Evolutionary conservation across 2,329 filamentous ascomycete genomes (phyloP), one percentile per base, ranked within the genome.

Genomic region (Sphaerulina musiva): DNA sequence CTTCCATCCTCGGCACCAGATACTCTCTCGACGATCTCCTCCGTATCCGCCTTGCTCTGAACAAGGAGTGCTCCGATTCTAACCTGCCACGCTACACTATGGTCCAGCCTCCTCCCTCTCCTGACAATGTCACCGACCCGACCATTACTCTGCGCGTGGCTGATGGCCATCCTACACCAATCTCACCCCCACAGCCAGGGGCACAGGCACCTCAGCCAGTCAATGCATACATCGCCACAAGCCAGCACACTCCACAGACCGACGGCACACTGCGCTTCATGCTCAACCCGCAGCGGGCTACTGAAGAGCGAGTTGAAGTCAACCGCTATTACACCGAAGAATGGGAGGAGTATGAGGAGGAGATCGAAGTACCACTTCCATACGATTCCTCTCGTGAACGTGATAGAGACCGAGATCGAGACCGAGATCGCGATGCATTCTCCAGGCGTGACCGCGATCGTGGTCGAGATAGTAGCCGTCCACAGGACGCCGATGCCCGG

Each of bases 231-330:
- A 53, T 46, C 17, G 48, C 43, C 12, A 48, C 51, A n/a, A 55
- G 41, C 23, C 58, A 61, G 26, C 50, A 64, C 4, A 46, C 59
- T n/a, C 64, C 65, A 6, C 63, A 67, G 42, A 62, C 59, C 20
- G 62, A 62, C 31, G 87, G 87, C 6, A 95, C 92, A 0, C 83
- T 95, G 60, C 82, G 93, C 6, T 97, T 95, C 69, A 89, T 96
- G 71, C 84, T 97, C 46, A 87, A 95, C 60, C 82, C 85, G 0
- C 84, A 86, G 51, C 80, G 85, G 47, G 90, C 90, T 1, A 79
- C 80, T 45, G 77, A 78, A 12, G 93, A 98, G 72, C 81, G 82
- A 62, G 78, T 79, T 10, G 77, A 79, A 10, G 85, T 91, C 1
- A 78, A 78, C 3, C 76, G 80, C 47, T 90, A 85, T 69, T 89